These are phyloP conservation scores for Fusarium sp. DNA, from an alignment of 2,329 filamentous ascomycete genomes.

Conservation along the genomic window DNA sequence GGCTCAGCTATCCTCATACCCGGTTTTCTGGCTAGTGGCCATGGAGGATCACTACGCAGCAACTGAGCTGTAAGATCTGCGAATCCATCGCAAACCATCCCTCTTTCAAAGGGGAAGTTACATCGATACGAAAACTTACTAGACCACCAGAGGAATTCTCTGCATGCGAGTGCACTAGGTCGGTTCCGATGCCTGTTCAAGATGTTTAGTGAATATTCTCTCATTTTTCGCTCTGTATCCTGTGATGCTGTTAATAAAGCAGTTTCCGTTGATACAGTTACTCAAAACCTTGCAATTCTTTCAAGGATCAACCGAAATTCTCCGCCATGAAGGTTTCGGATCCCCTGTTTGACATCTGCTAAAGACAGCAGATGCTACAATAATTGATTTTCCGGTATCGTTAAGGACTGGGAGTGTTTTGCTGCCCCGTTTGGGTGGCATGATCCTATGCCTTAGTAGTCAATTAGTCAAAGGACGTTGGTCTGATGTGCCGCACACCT, in stretches of 20 bases:
- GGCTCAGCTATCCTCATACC: constrained; percentile 12
- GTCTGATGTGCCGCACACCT: constrained; percentile 19
- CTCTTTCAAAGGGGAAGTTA: background rate
- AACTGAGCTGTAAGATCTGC: constrained; percentile 16
- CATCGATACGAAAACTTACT: background rate
- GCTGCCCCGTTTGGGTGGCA: constrained; percentile 17
- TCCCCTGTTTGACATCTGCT: constrained; percentile 2
- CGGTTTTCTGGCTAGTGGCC: background rate
- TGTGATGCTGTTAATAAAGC: background rate
- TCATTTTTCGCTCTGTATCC: background rate
- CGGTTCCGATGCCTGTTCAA: constrained; percentile 30
- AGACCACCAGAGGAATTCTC: constrained; percentile 3
- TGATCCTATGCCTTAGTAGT: constrained; percentile 16
- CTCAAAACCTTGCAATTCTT: background rate
- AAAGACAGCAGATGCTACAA: background rate
- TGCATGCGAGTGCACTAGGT: constrained; percentile 8
- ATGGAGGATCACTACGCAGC: background rate
- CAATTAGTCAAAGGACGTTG: background rate
- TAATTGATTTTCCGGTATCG: background rate
- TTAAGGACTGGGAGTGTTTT: constrained; percentile 4
- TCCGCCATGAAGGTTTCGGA: background rate
- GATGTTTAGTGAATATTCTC: constrained; percentile 9
- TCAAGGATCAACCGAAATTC: background rate
- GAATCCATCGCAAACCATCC: background rate
- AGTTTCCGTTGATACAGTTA: background rate